phyloP scores from a whole-genome alignment of 176 grass and related monocot genomes.

The Otatea glauca region DNA sequence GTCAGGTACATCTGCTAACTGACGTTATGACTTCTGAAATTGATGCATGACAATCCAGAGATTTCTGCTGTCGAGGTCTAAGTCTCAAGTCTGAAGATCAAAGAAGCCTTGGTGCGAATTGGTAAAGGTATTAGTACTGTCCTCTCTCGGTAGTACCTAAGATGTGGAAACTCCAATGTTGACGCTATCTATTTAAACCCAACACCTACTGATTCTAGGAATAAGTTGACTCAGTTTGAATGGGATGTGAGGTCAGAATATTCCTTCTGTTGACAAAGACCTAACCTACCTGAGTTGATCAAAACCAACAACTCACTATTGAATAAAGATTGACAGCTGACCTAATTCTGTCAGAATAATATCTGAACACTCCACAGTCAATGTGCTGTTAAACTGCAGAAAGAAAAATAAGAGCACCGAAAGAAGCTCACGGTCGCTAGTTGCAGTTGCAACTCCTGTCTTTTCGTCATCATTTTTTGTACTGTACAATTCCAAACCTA shows the following conservation, averaged over 20 bases:
- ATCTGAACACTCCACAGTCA: background rate
- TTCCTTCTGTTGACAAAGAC: background rate
- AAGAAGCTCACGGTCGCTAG: background rate
- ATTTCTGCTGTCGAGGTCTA: background rate
- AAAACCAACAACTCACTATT: background rate
- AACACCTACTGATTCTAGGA: background rate
- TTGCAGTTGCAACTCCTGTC: background rate
- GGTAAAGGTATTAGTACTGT: background rate
- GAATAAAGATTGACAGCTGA: constrained; percentile 33
- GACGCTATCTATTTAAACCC: background rate
- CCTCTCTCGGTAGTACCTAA: background rate
- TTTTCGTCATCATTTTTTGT: background rate
- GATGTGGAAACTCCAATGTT: background rate
- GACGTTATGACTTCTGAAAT: background rate
- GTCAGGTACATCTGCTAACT: background rate
- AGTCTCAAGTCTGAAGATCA: background rate
- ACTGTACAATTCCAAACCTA: background rate
- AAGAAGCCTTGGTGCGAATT: background rate
- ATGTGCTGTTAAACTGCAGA: background rate
- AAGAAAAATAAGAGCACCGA: background rate
- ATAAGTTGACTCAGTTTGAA: background rate
- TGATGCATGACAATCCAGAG: background rate
- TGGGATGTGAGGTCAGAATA: background rate
- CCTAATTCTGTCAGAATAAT: constrained; percentile 25
- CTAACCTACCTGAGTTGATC: background rate